phyloP scores from a whole-genome alignment of 176 grass and related monocot species.

The Zoysia japonica region DNA sequence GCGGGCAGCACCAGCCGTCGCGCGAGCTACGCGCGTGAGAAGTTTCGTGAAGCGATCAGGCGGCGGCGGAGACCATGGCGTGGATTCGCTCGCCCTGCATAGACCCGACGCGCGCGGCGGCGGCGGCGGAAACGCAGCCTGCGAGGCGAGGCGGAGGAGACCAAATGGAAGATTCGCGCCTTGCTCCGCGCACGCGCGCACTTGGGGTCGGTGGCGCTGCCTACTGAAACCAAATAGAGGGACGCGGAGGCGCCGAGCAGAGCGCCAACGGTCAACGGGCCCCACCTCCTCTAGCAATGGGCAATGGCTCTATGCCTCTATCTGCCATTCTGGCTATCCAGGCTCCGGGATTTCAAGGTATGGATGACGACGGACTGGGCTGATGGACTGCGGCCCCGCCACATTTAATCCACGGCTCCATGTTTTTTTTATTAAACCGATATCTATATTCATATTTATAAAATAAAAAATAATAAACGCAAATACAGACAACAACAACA shows the following conservation, averaged over 20 bases:
- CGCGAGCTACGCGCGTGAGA: too few species aligned
- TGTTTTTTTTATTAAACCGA: too few species aligned
- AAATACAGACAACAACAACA: too few species aligned
- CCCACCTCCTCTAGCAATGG: not conserved
- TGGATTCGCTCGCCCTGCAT: not conserved
- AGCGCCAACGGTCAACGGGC: not conserved
- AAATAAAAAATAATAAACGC: too few species aligned
- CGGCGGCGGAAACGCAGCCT: not conserved
- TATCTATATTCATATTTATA: too few species aligned
- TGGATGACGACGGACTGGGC: too few species aligned
- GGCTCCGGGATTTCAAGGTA: too few species aligned
- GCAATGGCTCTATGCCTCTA: too few species aligned
- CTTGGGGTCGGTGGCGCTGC: not conserved
- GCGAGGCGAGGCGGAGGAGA: not conserved
- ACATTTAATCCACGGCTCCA: too few species aligned
- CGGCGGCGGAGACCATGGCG: not conserved
- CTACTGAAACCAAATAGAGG: too few species aligned
- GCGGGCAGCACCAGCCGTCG: not conserved
- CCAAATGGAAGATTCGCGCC: not conserved
- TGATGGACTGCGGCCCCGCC: not conserved
- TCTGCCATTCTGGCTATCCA: too few species aligned
- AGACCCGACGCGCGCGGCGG: not conserved
- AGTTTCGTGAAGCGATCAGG: not conserved
- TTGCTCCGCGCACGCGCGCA: not conserved
- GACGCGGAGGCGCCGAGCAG: not conserved